Evolutionary conservation across 176 grass and related monocot species (phyloP), one percentile per base, ranked within the genome.

Genomic region (Aegilops speltoides): DNA sequence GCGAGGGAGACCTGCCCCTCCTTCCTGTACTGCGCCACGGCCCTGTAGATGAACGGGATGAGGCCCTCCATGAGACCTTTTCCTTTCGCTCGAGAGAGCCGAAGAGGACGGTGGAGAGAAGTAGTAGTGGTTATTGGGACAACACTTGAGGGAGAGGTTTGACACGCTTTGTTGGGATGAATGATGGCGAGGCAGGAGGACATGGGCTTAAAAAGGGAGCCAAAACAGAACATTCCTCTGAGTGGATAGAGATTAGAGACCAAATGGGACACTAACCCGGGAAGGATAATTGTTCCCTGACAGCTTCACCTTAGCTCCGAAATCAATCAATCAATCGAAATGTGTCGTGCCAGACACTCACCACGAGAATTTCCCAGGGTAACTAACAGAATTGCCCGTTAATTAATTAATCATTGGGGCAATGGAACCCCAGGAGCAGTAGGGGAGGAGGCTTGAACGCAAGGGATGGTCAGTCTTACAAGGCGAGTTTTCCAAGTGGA

Each of bases 21-120:
- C 76, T 87, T 93, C 84, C 31, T 68, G 87, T 95, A 91, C 86
- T 90, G 85, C 41, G 91, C 79, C 15, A 97, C 71, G 82, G 91
- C 95, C 79, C 86, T 91, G 73, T 97, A 97, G 85, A 97, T 87
- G 88, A 95, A 95, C 64, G 93, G 95, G 82, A 97, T 93, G 82
- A 97, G 37, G 66, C 94, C 94, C 73, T 96, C 94, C 94, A 96
- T 96, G 20, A 23, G n/a, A 17, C 24, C 72, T 5, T 6, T 12
- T 70, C 46, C 71, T 41, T 78, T 71, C n/a, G 76, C 15, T 65
- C 20, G 22, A 34, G 64, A 86, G 68, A 87, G 81, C 20, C 69
- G 24, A 56, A 75, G 83, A 77, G 23, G 57, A 79, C 10, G 37
- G 65, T 81, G 43, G 79, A 81, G 48, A 87, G 73, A 82, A 66